Evolutionary conservation across 2,329 filamentous ascomycete species (phyloP).

Genomic region (Aspergillus fumigatiaffinis): DNA sequence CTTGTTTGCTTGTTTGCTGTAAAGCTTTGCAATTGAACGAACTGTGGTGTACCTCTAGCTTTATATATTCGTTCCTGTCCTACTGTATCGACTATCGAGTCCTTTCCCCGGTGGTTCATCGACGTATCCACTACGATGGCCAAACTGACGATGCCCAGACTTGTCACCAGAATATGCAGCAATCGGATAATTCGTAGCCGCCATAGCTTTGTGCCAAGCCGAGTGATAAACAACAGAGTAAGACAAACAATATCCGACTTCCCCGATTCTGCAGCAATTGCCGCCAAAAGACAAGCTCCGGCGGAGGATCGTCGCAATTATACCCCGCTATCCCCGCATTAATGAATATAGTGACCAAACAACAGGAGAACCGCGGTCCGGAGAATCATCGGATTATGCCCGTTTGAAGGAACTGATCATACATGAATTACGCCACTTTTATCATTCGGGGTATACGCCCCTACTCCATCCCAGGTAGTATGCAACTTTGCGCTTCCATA

Average conservation of each 20-base stretch:
- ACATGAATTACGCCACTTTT: too few species aligned
- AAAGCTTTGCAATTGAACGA: background rate
- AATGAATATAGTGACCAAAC: background rate
- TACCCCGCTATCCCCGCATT: background rate
- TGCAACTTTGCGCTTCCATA: slow-evolving; percentile 47
- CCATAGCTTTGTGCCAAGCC: background rate
- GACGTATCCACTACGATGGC: background rate
- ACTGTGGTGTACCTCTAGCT: background rate
- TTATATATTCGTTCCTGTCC: background rate
- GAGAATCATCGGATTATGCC: too few species aligned
- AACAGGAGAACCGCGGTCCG: too few species aligned
- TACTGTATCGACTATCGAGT: background rate
- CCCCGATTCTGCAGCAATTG: background rate
- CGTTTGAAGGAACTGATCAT: too few species aligned
- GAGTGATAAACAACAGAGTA: background rate
- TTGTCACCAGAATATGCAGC: background rate
- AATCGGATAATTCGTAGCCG: background rate
- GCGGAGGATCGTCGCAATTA: background rate
- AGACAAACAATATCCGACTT: background rate
- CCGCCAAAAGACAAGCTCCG: background rate
- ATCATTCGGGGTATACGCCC: too few species aligned
- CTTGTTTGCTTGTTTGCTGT: background rate
- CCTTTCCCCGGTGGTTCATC: background rate
- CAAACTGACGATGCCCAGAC: background rate
- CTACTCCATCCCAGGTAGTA: slow-evolving; percentile 30